Conservation (phyloP, 202 grass and related monocot genomes). For the Schoenoplectus triqueter region DNA sequence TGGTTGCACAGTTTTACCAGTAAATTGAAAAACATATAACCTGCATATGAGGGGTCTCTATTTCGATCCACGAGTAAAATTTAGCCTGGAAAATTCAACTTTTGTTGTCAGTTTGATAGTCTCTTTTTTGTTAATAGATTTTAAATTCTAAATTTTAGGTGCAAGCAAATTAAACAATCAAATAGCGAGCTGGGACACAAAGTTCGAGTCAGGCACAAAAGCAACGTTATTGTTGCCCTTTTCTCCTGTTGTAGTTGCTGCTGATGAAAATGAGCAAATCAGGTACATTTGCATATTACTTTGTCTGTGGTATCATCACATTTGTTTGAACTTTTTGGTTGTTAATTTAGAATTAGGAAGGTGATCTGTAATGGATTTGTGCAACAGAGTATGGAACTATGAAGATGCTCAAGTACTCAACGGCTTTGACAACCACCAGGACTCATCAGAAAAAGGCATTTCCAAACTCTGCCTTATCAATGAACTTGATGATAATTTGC, state of each 20-base stretch:
- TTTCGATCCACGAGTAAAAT: not conserved
- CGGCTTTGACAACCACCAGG: conserved; percentile 74
- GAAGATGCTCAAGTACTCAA: conserved; percentile 72
- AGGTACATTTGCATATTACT: conserved; percentile 45
- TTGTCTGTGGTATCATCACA: not conserved
- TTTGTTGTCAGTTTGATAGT: not conserved
- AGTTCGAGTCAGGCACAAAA: conserved; percentile 84
- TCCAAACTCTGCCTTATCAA: conserved; percentile 90
- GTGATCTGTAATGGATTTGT: conserved; percentile 11
- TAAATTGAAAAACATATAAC: not conserved
- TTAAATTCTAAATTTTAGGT: conserved; percentile 45
- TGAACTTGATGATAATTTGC: conserved; percentile 95
- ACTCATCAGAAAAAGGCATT: conserved; percentile 81
- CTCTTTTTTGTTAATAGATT: conserved; percentile 9
- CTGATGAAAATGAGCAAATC: conserved; percentile 93
- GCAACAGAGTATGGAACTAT: conserved; percentile 90
- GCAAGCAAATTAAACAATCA: conserved; percentile 89
- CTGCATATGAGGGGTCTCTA: not conserved
- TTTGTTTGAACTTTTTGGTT: not conserved
- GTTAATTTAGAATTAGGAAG: conserved; percentile 19
- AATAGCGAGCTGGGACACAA: conserved; percentile 96
- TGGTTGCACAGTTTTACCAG: not conserved
- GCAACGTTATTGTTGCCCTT: conserved; percentile 80
- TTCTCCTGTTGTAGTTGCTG: conserved; percentile 81
- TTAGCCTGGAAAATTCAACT: not conserved